Evolutionary conservation across 129 eudicot species (phyloP), one percentile per base, ranked within the genome.

Genomic region (Helianthus tuberosus): DNA sequence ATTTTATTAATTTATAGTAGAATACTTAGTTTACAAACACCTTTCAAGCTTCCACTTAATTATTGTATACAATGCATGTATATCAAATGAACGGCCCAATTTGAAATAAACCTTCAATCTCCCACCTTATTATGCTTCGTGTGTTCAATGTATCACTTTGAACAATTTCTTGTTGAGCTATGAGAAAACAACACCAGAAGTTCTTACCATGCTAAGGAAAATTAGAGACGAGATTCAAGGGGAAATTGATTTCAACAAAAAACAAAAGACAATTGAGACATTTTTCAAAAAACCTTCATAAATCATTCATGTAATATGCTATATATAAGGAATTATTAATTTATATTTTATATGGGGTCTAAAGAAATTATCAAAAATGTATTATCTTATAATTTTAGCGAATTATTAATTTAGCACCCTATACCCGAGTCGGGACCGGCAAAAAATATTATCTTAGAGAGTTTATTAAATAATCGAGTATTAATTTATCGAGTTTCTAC

Each of bases 331-430:
- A 74, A 62, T 61, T 62, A 74, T 74, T 61, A 74, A 61, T 74
- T 61, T 74, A 74, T 74, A 74, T 74, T 29, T 74, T 61, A 59
- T 54, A 65, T 76, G 73, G 80, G 80, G 64, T 66, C 80, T 76
- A 76, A 63, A 66, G 73, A 67, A 76, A 76, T 76, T 76, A 76
- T 76, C 69, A 76, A 76, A 76, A 76, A 57, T 68, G 80, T 67
- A 57, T 68, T 68, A 76, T 76, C 75, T 76, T 68, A 76, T 76
- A 76, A 76, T 76, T 76, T 76, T 76, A 76, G 80, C 80, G 80
- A 76, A 76, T 76, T 76, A 68, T 76, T 76, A 77, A 68, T 77
- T 77, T 57, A 76, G 68, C 75, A 76, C 75, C 80, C 62, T 76
- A 66, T 76, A 75, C 67, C 75, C 75, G 80, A 76, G 58, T 76